These are phyloP conservation scores for Wallacemonas rigidus DNA, from an alignment of 208 protist genomes.

Conservation along the genomic window DNA sequence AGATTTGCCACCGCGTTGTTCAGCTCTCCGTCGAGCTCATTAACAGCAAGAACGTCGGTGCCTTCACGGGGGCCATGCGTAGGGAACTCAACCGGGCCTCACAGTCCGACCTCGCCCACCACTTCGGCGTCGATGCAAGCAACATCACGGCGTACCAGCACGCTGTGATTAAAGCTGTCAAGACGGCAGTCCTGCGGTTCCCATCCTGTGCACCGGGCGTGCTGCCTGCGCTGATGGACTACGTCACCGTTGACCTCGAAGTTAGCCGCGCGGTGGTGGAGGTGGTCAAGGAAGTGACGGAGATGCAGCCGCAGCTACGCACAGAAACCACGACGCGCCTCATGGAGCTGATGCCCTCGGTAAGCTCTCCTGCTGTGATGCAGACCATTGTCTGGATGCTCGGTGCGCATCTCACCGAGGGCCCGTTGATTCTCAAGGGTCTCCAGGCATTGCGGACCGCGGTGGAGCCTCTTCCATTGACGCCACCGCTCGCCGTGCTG, in stretches of 20 bases:
- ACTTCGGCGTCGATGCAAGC: conserved; percentile 6
- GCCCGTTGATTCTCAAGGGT: conserved; percentile 65
- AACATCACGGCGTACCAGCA: conserved; percentile 47
- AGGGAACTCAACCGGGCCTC: conserved; percentile 90
- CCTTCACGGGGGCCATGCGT: conserved; percentile 94
- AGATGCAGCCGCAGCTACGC: conserved; percentile 89
- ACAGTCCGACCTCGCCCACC: conserved; percentile 14
- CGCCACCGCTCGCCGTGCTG: conserved; percentile 38
- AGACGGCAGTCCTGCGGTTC: conserved; percentile 90
- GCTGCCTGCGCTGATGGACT: conserved; percentile 94
- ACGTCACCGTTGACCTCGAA: conserved; percentile 81
- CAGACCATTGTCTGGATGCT: conserved; percentile 94
- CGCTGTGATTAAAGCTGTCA: conserved; percentile 93
- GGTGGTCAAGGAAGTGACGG: conserved; percentile 95
- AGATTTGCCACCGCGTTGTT: conserved; percentile 95
- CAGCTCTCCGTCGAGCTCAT: conserved; percentile 94
- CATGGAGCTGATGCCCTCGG: conserved; percentile 54
- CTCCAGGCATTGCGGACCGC: conserved; percentile 42
- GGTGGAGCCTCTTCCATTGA: conserved; percentile 65
- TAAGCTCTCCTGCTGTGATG: conserved; percentile 67
- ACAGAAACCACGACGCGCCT: conserved; percentile 57
- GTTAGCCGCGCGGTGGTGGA: conserved; percentile 91
- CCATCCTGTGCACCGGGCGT: conserved; percentile 78
- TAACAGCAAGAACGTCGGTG: conserved; percentile 90
- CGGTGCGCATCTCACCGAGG: conserved; percentile 77